Percentiles rank a stretch among this genome's conserved stretches.
These are phyloP conservation scores for Fusarium devonianum DNA, from an alignment of 2,329 filamentous ascomycete species.

Conservation along the genomic window DNA sequence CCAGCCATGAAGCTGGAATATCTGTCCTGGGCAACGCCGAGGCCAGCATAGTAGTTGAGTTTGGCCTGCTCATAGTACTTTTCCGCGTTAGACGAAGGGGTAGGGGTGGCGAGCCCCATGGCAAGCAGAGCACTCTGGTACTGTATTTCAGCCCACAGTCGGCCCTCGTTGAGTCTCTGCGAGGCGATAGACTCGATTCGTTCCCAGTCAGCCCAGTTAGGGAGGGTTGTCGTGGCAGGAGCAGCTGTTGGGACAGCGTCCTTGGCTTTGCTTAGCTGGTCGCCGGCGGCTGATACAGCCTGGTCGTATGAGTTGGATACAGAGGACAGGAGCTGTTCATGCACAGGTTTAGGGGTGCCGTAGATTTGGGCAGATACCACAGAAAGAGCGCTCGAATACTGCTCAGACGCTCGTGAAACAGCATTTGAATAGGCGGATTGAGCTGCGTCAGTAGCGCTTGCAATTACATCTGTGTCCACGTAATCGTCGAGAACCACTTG, in stretches of 20 bases:
- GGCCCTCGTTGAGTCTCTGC: constrained; percentile 72
- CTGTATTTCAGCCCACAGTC: constrained; percentile 73
- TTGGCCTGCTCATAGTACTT: constrained; percentile 69
- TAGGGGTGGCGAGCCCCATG: constrained; percentile 65
- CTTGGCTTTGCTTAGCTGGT: constrained; percentile 63
- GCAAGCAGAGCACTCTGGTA: constrained; percentile 73
- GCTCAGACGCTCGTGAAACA: constrained; percentile 69
- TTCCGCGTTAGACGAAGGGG: constrained; percentile 57
- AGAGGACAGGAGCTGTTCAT: constrained; percentile 73
- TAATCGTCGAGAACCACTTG: constrained; percentile 60
- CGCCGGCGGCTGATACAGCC: constrained; percentile 68
- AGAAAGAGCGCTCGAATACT: constrained; percentile 73
- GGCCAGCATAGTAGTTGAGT: constrained; percentile 76
- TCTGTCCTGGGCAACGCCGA: constrained; percentile 79
- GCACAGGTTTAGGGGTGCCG: constrained; percentile 72
- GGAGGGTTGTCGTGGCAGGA: constrained; percentile 52
- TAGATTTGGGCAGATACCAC: constrained; percentile 71
- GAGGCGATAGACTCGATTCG: constrained; percentile 70
- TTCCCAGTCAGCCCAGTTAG: constrained; percentile 56
- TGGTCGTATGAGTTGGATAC: constrained; percentile 73
- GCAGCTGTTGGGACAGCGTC: constrained; percentile 58
- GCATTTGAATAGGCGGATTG: constrained; percentile 70
- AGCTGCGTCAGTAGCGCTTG: constrained; percentile 54
- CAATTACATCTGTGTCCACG: constrained; percentile 45
- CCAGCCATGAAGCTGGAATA: constrained; percentile 78